Percentiles rank a stretch among this genome's conserved stretches.
phyloP scores from a whole-genome alignment of 164 flowering plant genomes.

The Dillenia suffruticosa region DNA sequence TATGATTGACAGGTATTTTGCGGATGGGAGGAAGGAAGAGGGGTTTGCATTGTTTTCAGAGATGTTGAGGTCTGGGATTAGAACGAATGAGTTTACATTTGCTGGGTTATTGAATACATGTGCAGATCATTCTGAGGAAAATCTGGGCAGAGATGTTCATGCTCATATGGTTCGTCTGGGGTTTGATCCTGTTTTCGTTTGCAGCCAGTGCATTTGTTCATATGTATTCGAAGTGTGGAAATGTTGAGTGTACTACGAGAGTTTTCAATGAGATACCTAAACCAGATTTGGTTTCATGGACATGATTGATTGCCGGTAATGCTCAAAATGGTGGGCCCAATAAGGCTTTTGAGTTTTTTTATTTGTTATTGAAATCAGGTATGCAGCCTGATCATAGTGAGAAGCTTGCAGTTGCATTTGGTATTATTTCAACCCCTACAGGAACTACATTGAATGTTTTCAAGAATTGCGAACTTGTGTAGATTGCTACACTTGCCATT shows the following conservation, averaged over 20 bases:
- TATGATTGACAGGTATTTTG: constrained; percentile 34
- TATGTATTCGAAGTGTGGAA: too few species aligned
- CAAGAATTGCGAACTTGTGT: too few species aligned
- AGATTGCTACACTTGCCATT: too few species aligned
- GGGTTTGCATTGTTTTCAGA: constrained; percentile 23
- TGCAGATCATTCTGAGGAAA: constrained; percentile 23
- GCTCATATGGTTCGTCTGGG: constrained; percentile 31
- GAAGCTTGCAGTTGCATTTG: too few species aligned
- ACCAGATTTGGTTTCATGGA: constrained; percentile 32
- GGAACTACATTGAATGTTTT: too few species aligned
- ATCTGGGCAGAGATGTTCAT: constrained; percentile 34
- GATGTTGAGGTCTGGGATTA: constrained; percentile 17
- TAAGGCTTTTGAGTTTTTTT: constrained; percentile 14
- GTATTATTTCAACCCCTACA: too few species aligned
- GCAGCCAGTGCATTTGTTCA: too few species aligned
- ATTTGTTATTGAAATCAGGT: too few species aligned
- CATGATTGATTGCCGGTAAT: constrained; percentile 30
- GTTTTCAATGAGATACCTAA: constrained; percentile 16
- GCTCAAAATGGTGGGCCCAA: constrained; percentile 36
- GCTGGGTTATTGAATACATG: constrained; percentile 33
- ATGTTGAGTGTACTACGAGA: constrained; percentile 8
- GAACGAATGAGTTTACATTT: constrained; percentile 28
- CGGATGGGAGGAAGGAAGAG: constrained; percentile 21
- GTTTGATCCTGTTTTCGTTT: constrained; percentile 7
- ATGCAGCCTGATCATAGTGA: too few species aligned